phyloP scores from a whole-genome alignment of 2,329 filamentous ascomycete species.

The Penicillium sp. region DNA sequence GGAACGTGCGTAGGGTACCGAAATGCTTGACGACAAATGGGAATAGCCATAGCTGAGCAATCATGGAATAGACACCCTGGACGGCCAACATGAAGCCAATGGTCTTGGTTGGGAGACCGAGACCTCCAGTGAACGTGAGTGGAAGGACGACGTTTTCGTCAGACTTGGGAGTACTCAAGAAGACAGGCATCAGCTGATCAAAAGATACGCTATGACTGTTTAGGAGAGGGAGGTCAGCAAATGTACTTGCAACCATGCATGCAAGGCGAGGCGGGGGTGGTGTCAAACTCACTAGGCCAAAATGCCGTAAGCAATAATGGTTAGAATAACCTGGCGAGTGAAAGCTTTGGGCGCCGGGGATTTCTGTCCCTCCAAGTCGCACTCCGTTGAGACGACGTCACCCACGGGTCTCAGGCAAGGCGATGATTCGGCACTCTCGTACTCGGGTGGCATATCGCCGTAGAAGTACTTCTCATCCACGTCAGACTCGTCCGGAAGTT shows the following conservation, averaged over 20 bases:
- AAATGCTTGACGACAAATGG: constrained; percentile 72
- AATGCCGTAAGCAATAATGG: constrained; percentile 87
- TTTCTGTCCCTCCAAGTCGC: constrained; percentile 43
- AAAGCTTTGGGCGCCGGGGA: constrained; percentile 62
- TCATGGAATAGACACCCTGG: constrained; percentile 85
- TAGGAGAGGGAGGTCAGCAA: constrained; percentile 29
- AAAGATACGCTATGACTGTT: constrained; percentile 92
- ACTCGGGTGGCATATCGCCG: constrained; percentile 64
- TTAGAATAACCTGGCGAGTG: constrained; percentile 78
- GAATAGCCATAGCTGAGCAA: constrained; percentile 81
- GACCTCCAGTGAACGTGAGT: constrained; percentile 85
- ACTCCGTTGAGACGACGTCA: constrained; percentile 31
- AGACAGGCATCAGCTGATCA: constrained; percentile 88
- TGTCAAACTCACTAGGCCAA: constrained; percentile 77
- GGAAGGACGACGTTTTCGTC: constrained; percentile 60
- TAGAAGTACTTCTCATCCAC: constrained; percentile 48
- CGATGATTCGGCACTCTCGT: constrained; percentile 59
- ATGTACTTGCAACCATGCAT: constrained; percentile 41
- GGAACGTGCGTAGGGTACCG: constrained; percentile 78
- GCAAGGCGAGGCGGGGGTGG: neutral
- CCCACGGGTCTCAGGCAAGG: constrained; percentile 46
- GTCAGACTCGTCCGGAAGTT: constrained; percentile 49
- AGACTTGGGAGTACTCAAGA: constrained; percentile 70
- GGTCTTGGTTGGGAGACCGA: constrained; percentile 75
- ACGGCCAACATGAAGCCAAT: constrained; percentile 86